Percentiles rank a stretch among this genome's conserved stretches.
Evolutionary conservation across 2,329 filamentous ascomycete species (phyloP).

Genomic region (Fusarium mangiferae): DNA sequence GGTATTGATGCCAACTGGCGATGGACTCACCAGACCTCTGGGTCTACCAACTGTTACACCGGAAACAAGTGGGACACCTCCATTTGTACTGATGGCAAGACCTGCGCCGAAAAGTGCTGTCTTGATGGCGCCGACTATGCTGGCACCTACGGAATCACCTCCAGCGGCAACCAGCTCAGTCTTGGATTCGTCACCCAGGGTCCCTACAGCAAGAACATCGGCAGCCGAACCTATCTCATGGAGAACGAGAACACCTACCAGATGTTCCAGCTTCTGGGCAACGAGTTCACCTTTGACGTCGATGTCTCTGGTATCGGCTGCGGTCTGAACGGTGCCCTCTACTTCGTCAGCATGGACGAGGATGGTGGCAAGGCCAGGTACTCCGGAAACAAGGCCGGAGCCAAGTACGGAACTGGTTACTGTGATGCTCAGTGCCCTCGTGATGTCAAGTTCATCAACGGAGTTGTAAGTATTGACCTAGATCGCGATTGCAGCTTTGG

Average conservation of each 20-base stretch:
- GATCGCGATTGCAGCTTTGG: not conserved
- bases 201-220: conserved; percentile 58
- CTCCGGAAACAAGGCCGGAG: conserved; percentile 61
- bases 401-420: conserved; percentile 69
- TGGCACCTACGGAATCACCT: conserved; percentile 63
- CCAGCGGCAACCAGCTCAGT: conserved; percentile 62
- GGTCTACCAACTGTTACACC: conserved; percentile 66
- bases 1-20: conserved; percentile 71
- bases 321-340: conserved; percentile 77
- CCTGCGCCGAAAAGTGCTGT: conserved; percentile 62
- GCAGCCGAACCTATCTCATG: conserved; percentile 72
- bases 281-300: conserved; percentile 79
- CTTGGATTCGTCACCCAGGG: conserved; percentile 68
- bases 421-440: conserved; percentile 65
- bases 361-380: conserved; percentile 65
- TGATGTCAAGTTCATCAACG: conserved; percentile 68
- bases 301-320: conserved; percentile 75
- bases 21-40: conserved; percentile 62
- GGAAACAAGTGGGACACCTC: conserved; percentile 60
- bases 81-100: conserved; percentile 52
- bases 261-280: conserved; percentile 71
- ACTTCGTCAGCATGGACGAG: conserved; percentile 70
- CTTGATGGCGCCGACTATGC: conserved; percentile 65
- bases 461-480: conserved; percentile 49
- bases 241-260: conserved; percentile 70